Evolutionary conservation across 2,329 filamentous ascomycete species (phyloP).

Genomic region (Clonostachys rhizophaga): DNA sequence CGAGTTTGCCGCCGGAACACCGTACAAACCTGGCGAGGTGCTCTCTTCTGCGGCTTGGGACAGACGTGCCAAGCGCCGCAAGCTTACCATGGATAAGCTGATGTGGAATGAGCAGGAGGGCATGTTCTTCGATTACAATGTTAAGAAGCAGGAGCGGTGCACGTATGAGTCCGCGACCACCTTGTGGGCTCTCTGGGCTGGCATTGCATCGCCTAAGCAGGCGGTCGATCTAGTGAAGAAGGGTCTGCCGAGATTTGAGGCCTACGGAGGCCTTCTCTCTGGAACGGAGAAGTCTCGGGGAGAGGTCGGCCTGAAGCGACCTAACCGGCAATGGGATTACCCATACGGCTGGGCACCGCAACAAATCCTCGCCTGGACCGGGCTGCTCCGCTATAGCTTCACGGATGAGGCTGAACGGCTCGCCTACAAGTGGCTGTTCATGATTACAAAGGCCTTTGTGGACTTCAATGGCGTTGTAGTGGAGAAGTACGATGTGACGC

Average conservation of each 20-base stretch:
- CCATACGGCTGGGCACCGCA: slow-evolving; percentile 98
- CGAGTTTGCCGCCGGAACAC: slow-evolving; percentile 70
- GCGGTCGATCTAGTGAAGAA: slow-evolving; percentile 77
- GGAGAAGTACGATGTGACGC: slow-evolving; percentile 97
- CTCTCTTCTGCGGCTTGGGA: slow-evolving; percentile 90
- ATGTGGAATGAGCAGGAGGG: slow-evolving; percentile 89
- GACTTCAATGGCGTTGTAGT: slow-evolving; percentile 98
- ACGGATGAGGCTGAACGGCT: slow-evolving; percentile 83
- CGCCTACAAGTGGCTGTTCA: slow-evolving; percentile 95
- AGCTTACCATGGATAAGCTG: slow-evolving; percentile 84
- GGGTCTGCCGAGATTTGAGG: slow-evolving; percentile 84
- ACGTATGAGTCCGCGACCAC: slow-evolving; percentile 89
- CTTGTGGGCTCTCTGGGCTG: slow-evolving; percentile 97
- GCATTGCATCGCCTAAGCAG: slow-evolving; percentile 78
- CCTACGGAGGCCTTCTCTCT: slow-evolving; percentile 79
- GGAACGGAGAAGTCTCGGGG: slow-evolving; percentile 89
- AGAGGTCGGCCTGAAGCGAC: slow-evolving; percentile 70
- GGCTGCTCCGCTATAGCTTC: slow-evolving; percentile 86
- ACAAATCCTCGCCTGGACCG: slow-evolving; percentile 97
- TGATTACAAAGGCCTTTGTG: slow-evolving; percentile 97
- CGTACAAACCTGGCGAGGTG: slow-evolving; percentile 59
- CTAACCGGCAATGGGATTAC: slow-evolving; percentile 97
- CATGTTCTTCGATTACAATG: slow-evolving; percentile 98
- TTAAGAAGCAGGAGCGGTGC: slow-evolving; percentile 72
- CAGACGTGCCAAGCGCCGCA: slow-evolving; percentile 77